Evolutionary conservation across 352 stramenopile genomes (phyloP).

Genomic region (Phytophthora ohioensis): DNA sequence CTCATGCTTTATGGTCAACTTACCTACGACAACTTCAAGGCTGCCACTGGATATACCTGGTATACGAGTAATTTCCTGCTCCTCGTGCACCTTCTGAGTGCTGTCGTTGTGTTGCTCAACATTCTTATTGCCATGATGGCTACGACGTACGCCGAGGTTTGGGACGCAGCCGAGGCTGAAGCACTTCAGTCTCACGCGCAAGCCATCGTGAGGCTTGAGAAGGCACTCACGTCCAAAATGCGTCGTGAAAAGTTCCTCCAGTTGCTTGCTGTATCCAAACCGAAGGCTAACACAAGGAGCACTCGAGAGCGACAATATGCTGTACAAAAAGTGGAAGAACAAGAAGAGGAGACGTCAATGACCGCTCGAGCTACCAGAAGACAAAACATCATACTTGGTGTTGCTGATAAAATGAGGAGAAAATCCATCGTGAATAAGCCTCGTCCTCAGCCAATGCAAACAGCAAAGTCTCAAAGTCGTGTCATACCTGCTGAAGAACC

Average conservation of each 20-base stretch:
- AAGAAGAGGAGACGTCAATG: conserved; percentile 17
- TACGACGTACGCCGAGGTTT: conserved; percentile 66
- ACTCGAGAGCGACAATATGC: conserved; percentile 22
- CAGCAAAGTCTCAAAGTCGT: conserved; percentile 2
- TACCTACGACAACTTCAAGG: conserved; percentile 57
- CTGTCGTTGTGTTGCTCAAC: conserved; percentile 74
- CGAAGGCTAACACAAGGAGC: conserved; percentile 23
- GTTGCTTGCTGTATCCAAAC: conserved; percentile 37
- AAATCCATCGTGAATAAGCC: conserved; percentile 26
- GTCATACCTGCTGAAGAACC: conserved; percentile 25
- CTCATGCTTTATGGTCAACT: conserved; percentile 80
- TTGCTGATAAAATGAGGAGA: conserved; percentile 27
- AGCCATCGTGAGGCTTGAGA: conserved; percentile 64
- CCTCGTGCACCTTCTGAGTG: conserved; percentile 58
- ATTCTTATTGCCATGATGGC: conserved; percentile 84
- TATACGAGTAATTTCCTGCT: conserved; percentile 64
- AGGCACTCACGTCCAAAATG: conserved; percentile 43
- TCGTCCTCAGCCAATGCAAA: conserved; percentile 5
- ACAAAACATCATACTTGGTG: conserved; percentile 33
- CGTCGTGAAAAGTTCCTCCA: conserved; percentile 53
- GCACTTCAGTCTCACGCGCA: conserved; percentile 63
- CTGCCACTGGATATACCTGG: conserved; percentile 50
- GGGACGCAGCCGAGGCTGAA: conserved; percentile 65
- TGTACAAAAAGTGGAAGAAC: conserved; percentile 6
- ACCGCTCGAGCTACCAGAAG: conserved; percentile 15